phyloP scores from a whole-genome alignment of 495 filamentous ascomycete species.

The Cladorrhinum samala region DNA sequence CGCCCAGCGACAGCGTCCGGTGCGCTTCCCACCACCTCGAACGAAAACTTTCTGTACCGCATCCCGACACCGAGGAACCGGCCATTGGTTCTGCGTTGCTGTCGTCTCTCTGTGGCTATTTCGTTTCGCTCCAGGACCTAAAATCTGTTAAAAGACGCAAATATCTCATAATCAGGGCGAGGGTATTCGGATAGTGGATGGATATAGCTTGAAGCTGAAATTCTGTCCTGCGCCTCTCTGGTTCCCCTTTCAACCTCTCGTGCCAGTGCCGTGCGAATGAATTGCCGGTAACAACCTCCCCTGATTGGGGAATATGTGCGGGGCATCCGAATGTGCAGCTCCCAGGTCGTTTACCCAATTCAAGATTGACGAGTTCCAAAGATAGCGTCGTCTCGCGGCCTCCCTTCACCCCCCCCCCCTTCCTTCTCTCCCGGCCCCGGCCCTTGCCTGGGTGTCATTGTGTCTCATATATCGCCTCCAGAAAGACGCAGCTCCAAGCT shows the following conservation, averaged over 20 bases:
- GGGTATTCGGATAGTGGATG: too few species aligned
- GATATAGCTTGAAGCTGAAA: not conserved
- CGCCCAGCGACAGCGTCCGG: too few species aligned
- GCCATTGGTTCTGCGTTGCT: not conserved
- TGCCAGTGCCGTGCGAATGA: not conserved
- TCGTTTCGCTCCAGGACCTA: too few species aligned
- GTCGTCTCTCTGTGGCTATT: not conserved
- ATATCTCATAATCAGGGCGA: too few species aligned
- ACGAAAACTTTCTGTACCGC: not conserved
- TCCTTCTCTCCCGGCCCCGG: not conserved
- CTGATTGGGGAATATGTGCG: too few species aligned
- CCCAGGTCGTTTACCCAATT: too few species aligned
- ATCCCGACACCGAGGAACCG: constrained; percentile 1
- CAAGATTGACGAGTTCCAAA: constrained; percentile 12
- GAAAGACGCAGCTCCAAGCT: constrained; percentile 3
- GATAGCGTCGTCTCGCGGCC: constrained; percentile 5
- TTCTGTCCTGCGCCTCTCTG: too few species aligned
- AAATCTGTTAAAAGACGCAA: too few species aligned
- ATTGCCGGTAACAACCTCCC: not conserved
- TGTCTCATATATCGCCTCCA: constrained; percentile 14
- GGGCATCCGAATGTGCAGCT: too few species aligned
- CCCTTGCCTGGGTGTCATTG: constrained; percentile 18
- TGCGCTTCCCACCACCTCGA: too few species aligned
- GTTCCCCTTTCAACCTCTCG: not conserved
- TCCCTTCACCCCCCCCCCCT: too few species aligned